phyloP scores from a whole-genome alignment of 805 yeast species.

The Metschnikowia borealis region DNA sequence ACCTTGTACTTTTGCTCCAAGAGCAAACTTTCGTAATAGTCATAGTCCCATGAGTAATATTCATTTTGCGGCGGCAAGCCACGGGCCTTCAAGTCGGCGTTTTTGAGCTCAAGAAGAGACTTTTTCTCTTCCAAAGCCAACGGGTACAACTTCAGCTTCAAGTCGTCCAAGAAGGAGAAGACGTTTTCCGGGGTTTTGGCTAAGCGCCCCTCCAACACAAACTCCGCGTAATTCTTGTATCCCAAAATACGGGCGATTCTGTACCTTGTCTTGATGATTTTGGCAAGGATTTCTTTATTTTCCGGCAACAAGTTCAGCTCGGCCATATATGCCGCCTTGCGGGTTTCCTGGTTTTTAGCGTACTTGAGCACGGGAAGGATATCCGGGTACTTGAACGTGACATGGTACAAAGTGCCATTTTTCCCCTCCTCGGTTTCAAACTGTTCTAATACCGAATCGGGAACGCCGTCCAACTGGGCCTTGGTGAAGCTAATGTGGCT shows the following conservation, averaged over 20 bases:
- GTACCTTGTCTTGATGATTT: constrained; percentile 60
- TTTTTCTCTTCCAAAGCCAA: constrained; percentile 54
- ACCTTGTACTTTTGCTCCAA: constrained; percentile 68
- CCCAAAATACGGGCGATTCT: constrained; percentile 62
- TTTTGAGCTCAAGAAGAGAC: constrained; percentile 48
- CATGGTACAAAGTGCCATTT: constrained; percentile 45
- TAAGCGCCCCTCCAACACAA: constrained; percentile 72
- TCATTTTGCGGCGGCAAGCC: constrained; percentile 39
- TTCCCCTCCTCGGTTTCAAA: constrained; percentile 49
- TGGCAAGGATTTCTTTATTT: constrained; percentile 56
- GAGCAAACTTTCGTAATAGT: constrained; percentile 60
- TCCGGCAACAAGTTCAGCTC: constrained; percentile 61
- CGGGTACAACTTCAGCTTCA: constrained; percentile 55
- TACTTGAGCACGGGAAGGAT: constrained; percentile 71
- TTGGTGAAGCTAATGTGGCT: constrained; percentile 56
- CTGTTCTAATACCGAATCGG: constrained; percentile 56
- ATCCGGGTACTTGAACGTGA: constrained; percentile 82
- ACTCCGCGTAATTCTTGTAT: constrained; percentile 65
- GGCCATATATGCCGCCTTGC: constrained; percentile 61
- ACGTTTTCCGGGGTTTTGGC: constrained; percentile 67
- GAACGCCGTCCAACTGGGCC: constrained; percentile 72
- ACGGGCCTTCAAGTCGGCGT: constrained; percentile 44
- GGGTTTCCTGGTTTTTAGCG: constrained; percentile 59
- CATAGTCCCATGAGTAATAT: constrained; percentile 68
- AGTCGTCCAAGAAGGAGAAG: constrained; percentile 55